Percentiles rank a stretch among this genome's conserved stretches.
These are phyloP conservation scores for Mycena latifolia DNA, from an alignment of 768 basidiomycete genomes.

Conservation along the genomic window DNA sequence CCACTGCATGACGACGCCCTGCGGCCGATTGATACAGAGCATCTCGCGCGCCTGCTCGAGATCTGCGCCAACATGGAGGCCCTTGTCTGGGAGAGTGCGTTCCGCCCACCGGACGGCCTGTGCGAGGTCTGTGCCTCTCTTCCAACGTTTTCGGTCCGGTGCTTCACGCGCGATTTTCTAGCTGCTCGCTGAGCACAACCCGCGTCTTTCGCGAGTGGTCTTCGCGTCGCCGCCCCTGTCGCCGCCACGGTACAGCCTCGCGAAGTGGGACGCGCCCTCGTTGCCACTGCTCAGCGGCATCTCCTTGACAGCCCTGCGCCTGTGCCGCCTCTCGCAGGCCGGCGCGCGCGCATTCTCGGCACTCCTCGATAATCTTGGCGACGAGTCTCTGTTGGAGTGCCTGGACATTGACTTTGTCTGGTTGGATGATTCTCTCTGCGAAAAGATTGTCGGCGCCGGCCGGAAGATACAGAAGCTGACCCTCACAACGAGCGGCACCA, in stretches of 20 bases:
- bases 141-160: background rate
- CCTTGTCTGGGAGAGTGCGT: conserved; percentile 47
- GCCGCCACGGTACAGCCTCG: conserved; percentile 30
- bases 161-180: conserved; percentile 21
- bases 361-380: conserved; percentile 42
- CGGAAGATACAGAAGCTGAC: conserved; percentile 44
- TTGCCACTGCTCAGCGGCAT: conserved; percentile 46
- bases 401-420: conserved; percentile 52
- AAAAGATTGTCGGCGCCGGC: conserved; percentile 47
- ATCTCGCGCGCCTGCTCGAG: conserved; percentile 34
- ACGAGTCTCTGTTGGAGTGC: conserved; percentile 47
- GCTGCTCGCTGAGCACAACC: conserved; percentile 41
- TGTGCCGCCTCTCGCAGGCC: conserved; percentile 50
- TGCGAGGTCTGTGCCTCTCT: conserved; percentile 47
- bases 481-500: conserved; percentile 52
- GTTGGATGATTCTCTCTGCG: conserved; percentile 53
- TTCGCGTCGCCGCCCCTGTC: conserved; percentile 39
- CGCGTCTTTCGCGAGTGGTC: conserved; percentile 39
- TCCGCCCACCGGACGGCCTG: conserved; percentile 52
- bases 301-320: conserved; percentile 43
- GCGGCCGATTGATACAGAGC: conserved; percentile 36
- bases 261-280: conserved; percentile 53
- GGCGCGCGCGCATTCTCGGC: conserved; percentile 46
- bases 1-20: conserved; percentile 11
- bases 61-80: conserved; percentile 44